Base-by-base conservation (phyloP, 1,284 basidiomycete genomes). In the Marasmius fiardii region DNA sequence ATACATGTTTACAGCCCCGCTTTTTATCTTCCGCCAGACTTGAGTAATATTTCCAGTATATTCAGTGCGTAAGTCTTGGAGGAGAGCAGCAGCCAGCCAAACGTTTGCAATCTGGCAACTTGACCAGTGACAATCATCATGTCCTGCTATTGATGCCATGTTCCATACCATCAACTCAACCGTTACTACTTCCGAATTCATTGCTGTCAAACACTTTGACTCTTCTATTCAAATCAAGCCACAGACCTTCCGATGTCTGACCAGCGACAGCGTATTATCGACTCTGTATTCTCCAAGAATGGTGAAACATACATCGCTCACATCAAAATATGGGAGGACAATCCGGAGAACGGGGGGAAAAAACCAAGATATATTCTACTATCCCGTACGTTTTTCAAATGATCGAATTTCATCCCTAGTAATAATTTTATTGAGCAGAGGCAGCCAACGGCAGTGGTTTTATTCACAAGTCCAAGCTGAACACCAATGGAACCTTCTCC, bases 381-480 rank as follows among this genome's bases (percentile, higher is more conserved):
- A 23, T 90, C 93, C 60, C 82, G 93, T 95, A 76, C 72, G 91
- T 87, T 51, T 41, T 21, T 24, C 53, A 50, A 33, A 54, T 47
- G 23, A 28, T 41, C 34, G 24, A 14, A 57, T n/a, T n/a, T n/a
- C 52, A 28, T 41, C 53, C 26, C 59, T 65, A 48, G 51, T 65
- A 51, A 44, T 34, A 44, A 60, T 47, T 37, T 58, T 47, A 56
- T 61, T 55, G 31, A 20, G 43, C 12, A 93, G 92, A 88, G 69
- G 77, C 84, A 7, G 78, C 70, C 63, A 79, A 80, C 62, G 85
- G 86, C 37, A 73, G 75, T 57, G 90, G 88, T 7, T 86, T 88
- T 65, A 79, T 98, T 23, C 94, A 99, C 80, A 99, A 99, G 72
- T 94, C 95, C 6, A 98, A 98, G 72, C 74, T 93, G 58, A 99